Percentiles rank a stretch among this genome's conserved stretches.
Evolutionary conservation across 2,329 filamentous ascomycete species (phyloP).

Genomic region (Pseudocercospora fuligena): DNA sequence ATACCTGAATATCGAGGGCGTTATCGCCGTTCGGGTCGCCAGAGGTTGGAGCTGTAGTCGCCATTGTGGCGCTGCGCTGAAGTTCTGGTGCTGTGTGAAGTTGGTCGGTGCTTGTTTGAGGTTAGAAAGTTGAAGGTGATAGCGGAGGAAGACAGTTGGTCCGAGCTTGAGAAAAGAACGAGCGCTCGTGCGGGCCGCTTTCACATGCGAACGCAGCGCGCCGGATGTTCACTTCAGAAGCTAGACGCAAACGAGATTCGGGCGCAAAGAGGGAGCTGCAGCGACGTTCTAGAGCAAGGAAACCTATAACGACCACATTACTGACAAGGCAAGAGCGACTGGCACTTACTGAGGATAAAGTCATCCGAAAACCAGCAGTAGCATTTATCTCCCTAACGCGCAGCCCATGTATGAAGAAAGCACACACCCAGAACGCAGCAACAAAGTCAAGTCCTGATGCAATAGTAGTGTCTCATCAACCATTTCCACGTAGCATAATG

Average conservation of each 20-base stretch:
- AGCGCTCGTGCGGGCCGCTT: neutral
- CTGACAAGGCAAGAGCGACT: neutral
- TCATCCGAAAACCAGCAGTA: constrained; percentile 4
- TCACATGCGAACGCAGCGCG: neutral
- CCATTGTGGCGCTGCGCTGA: neutral
- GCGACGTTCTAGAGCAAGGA: neutral
- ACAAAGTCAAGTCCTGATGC: constrained; percentile 17
- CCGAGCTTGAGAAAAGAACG: too few species aligned
- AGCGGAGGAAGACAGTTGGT: neutral
- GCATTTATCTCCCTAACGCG: constrained; percentile 21
- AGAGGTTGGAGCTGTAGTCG: neutral
- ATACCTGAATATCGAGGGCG: neutral
- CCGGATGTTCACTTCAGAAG: neutral
- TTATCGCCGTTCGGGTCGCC: neutral
- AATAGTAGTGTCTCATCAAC: constrained; percentile 23
- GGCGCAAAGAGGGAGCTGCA: neutral
- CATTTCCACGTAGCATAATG: constrained; percentile 22
- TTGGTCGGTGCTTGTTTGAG: neutral
- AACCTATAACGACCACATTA: neutral
- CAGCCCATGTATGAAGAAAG: constrained; percentile 21
- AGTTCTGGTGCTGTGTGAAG: neutral
- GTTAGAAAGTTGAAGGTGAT: neutral
- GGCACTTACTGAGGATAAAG: neutral
- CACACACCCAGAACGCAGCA: constrained; percentile 5
- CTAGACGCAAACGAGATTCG: neutral